These are phyloP conservation scores for Colletotrichum sp. DNA, from an alignment of 2,329 filamentous ascomycete species.

Conservation along the genomic window DNA sequence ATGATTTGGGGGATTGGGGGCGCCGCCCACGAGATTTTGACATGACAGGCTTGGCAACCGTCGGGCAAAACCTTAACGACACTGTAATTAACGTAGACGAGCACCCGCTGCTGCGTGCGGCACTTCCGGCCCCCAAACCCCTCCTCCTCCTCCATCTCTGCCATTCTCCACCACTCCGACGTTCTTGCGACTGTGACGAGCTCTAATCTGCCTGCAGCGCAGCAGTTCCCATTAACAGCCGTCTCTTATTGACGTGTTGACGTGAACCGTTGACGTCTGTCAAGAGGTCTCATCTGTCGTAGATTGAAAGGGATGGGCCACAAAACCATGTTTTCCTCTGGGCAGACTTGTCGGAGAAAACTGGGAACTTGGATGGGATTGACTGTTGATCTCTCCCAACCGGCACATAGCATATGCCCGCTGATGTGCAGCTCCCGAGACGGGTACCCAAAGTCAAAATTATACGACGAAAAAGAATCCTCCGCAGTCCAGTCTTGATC, in stretches of 20 bases:
- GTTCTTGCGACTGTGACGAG: background rate
- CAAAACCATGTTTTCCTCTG: background rate
- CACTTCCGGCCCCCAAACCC: background rate
- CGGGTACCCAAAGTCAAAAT: slow-evolving; percentile 3
- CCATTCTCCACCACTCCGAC: slow-evolving; percentile 9
- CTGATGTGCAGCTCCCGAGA: slow-evolving; percentile 2
- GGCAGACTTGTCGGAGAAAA: slow-evolving; percentile 9
- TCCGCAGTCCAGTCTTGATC: background rate
- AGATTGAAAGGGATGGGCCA: background rate
- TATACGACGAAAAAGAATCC: slow-evolving; percentile 9
- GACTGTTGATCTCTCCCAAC: slow-evolving; percentile 6
- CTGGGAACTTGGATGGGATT: background rate
- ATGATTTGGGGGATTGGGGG: background rate
- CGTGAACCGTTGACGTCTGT: background rate
- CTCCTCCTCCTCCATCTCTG: background rate
- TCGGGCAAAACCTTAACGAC: slow-evolving; percentile 4
- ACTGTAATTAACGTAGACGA: background rate
- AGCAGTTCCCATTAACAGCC: background rate
- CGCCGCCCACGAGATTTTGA: background rate
- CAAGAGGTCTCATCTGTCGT: background rate
- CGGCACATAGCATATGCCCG: background rate
- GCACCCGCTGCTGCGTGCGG: background rate
- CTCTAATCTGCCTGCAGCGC: background rate
- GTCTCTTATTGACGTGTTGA: background rate
- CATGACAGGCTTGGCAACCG: slow-evolving; percentile 5